Evolutionary conservation across 108 stramenopile species (phyloP).

Genomic region (Epithemia pelagica): DNA sequence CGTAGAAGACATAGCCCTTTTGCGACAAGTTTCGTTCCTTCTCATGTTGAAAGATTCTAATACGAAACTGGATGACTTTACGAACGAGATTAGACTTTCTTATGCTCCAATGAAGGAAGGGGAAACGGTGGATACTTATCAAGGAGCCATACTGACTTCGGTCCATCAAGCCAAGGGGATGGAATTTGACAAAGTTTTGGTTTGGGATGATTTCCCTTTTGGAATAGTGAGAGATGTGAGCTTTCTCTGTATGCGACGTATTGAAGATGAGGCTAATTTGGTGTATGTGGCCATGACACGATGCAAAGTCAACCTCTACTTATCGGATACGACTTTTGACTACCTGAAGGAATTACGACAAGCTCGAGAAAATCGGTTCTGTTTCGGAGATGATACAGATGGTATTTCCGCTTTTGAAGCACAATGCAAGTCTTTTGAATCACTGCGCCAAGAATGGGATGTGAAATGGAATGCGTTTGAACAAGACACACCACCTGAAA

Average conservation of each 20-base stretch:
- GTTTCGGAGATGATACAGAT: background rate
- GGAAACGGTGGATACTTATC: background rate
- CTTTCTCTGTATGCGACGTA: background rate
- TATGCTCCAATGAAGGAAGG: conserved; percentile 1
- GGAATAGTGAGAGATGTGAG: background rate
- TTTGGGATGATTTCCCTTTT: conserved; percentile 2
- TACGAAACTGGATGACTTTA: background rate
- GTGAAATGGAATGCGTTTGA: background rate
- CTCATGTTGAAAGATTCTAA: background rate
- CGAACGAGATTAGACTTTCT: background rate
- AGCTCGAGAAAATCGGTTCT: no score
- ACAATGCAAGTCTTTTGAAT: no score
- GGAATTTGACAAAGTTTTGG: background rate
- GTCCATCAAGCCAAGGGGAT: conserved; percentile 5
- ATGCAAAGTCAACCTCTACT: background rate
- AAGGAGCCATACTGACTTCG: background rate
- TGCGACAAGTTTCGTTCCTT: background rate
- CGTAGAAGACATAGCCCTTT: background rate
- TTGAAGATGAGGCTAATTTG: background rate
- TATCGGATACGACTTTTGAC: background rate
- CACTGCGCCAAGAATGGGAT: background rate
- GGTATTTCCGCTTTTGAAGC: no score
- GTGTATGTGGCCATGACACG: conserved; percentile 6
- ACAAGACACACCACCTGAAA: background rate
- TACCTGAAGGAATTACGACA: background rate